Base-by-base conservation (phyloP, 768 basidiomycete species). In the Dentipellis sp. region DNA sequence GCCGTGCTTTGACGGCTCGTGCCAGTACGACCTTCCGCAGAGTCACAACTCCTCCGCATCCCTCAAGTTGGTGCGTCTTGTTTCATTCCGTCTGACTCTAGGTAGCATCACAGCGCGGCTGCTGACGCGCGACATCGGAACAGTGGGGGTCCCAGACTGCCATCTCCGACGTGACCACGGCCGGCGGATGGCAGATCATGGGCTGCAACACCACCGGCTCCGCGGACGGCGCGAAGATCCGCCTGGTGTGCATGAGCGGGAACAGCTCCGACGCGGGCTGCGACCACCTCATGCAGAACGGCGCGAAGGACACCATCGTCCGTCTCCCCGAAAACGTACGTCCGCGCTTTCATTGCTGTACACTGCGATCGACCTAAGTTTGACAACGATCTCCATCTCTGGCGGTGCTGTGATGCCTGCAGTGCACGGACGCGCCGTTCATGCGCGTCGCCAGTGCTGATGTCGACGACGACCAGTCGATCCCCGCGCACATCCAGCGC, bases 141-240 rank as follows among this genome's bases (percentile, higher is more conserved):
- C 52, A 57, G 57, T 50, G 40, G 19, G 57, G 57, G 9, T 22
- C 52, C 12, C 48, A 40, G 2, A 39, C 34, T 21, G 57, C 52
- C 10, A 49, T 58, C n/a, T 53, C 57, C 19, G 63, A 64, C 52
- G 61, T 64, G 40, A 64, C 63, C 11, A 21, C 52, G n/a, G 62
- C 60, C 19, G 62, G 62, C 12, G 63, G 63, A 40, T 64, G 63
- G 63, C 45, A 53, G 16, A 61, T 64, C 35, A n/a, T 55, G 11
- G 54, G 48, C 47, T 64, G 63, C 40, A 55, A 57, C 49, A 35
- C 62, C 4, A 49, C 38, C 36, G 16, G 29, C 4, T 35, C 46
- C 16, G 37, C 57, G 4, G 29, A 3, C 6, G 29, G 29, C 6
- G 46, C 50, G 22, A 50, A 54, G 36, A 48, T 60, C 34, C 59